Evolutionary conservation across 2,329 filamentous ascomycete species (phyloP), one percentile per base, ranked within the genome.

Genomic region (Leptographium wingfieldii): DNA sequence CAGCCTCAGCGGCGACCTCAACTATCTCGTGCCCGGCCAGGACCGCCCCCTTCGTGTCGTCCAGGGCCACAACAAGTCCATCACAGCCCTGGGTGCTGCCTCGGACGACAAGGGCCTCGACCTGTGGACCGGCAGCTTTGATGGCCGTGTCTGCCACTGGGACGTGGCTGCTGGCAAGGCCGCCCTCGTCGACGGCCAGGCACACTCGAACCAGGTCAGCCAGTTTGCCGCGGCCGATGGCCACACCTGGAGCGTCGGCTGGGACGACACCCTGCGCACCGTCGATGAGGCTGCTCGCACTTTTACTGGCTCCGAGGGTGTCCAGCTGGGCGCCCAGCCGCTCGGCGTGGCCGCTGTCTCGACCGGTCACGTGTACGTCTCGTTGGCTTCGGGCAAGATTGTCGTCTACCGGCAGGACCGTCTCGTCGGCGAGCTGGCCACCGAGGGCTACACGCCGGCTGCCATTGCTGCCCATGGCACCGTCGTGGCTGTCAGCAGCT

Each of bases 61-160:
- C 1, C 84, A 92, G 62, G 92, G 94, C 29, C 94, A 99, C 71
- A 89, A 92, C 72, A 96, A 92, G 77, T 88, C 84, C 68, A 88
- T 97, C 68, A 97, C 91, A 1, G 85, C 92, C 5, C 76, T 96
- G 46, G 81, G 79, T 3, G 74, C 79, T 10, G 80, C 78, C 7
- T 77, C 73, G 1, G 76, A 80, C 38, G 75, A 74, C 10, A 82
- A 85, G 62, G 76, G 74, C 5, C 78, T 84, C 59, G 88, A 86
- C 0, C 73, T 97, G 16, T 92, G 86, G 79, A 95, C 92, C 0
- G 94, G 94, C 62, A 95, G 91, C 73, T 95, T 92, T 66, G 94
- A 99, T 63, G 94, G 94, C 55, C 83, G 88, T 48, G 83, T 96
- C 31, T 88, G 87, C 69, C 84, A 82, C 60, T 99, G 94, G 92